These are phyloP conservation scores for Alisma plantagoaquatica DNA, from an alignment of 106 monocot species.

Conservation along the genomic window DNA sequence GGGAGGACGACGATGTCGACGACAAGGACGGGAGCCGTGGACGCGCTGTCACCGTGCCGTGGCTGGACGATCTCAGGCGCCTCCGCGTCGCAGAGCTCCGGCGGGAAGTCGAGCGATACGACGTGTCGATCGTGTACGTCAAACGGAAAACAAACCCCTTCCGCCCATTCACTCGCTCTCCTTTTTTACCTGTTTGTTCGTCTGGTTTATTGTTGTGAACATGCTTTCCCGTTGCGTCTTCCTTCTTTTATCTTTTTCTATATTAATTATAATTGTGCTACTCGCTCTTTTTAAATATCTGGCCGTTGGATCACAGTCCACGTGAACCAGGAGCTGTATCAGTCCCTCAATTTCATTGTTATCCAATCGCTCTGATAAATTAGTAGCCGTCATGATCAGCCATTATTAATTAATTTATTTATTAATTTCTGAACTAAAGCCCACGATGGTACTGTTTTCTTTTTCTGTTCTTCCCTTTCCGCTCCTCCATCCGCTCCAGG, in stretches of 20 bases:
- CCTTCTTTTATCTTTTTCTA: too few species aligned
- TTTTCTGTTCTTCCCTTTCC: too few species aligned
- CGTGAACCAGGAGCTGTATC: too few species aligned
- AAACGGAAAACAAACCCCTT: too few species aligned
- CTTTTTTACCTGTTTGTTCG: not conserved
- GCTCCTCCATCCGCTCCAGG: slow-evolving; percentile 25
- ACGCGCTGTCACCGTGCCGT: slow-evolving; percentile 29
- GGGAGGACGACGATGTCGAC: not conserved
- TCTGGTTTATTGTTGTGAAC: not conserved
- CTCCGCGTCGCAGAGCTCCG: slow-evolving; percentile 84
- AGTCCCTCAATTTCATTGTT: too few species aligned
- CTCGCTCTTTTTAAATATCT: too few species aligned
- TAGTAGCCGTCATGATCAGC: slow-evolving; percentile 17
- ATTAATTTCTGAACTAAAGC: too few species aligned
- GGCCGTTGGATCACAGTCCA: too few species aligned
- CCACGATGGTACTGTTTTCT: too few species aligned
- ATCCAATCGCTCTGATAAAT: slow-evolving; percentile 35
- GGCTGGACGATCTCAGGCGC: slow-evolving; percentile 63
- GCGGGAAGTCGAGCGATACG: slow-evolving; percentile 61
- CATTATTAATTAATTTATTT: slow-evolving; percentile 1
- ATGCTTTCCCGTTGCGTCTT: too few species aligned
- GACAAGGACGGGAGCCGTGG: too few species aligned
- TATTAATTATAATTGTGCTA: too few species aligned
- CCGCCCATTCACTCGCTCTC: not conserved
- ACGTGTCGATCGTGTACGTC: slow-evolving; percentile 73